Conservation (phyloP, 2,329 filamentous ascomycete species). For the Aspergillus japonicus region DNA sequence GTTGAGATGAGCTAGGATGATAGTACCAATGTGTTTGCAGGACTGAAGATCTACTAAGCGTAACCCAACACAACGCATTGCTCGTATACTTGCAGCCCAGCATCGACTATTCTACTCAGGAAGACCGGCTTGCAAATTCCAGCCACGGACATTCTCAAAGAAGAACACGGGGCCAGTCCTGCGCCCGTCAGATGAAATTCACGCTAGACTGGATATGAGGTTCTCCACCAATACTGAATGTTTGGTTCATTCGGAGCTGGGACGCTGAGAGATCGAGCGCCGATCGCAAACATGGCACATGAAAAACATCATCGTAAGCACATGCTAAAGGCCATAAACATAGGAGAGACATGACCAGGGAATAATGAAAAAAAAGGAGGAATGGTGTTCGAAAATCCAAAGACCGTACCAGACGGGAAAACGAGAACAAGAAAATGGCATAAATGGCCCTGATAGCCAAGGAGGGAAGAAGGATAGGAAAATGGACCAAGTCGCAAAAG, state of each 20-base stretch:
- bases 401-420: constrained; percentile 20
- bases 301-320: constrained; percentile 21
- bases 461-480: constrained; percentile 12
- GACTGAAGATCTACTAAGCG: too few species aligned
- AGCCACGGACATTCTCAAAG: too few species aligned
- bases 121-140: too few species aligned
- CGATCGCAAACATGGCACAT: constrained; percentile 27
- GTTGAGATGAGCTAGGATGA: too few species aligned
- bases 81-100: too few species aligned
- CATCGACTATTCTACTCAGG: neutral
- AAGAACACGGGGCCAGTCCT: neutral
- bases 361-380: constrained; percentile 10
- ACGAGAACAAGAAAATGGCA: constrained; percentile 3
- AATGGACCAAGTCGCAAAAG: constrained; percentile 12
- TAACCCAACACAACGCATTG: too few species aligned
- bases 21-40: too few species aligned
- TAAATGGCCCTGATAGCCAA: constrained; percentile 8
- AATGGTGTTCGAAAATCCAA: constrained; percentile 4
- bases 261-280: neutral
- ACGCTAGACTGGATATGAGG: constrained; percentile 19
- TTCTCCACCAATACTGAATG: constrained; percentile 50
- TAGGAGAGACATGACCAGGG: constrained; percentile 10
- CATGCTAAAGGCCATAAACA: constrained; percentile 14
- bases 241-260: neutral
- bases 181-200: neutral